A percentile compares a stretch with the other conserved stretches of the same genome.
phyloP scores from a whole-genome alignment of 2,329 filamentous ascomycete species.

The Stachybotrys chartarum region DNA sequence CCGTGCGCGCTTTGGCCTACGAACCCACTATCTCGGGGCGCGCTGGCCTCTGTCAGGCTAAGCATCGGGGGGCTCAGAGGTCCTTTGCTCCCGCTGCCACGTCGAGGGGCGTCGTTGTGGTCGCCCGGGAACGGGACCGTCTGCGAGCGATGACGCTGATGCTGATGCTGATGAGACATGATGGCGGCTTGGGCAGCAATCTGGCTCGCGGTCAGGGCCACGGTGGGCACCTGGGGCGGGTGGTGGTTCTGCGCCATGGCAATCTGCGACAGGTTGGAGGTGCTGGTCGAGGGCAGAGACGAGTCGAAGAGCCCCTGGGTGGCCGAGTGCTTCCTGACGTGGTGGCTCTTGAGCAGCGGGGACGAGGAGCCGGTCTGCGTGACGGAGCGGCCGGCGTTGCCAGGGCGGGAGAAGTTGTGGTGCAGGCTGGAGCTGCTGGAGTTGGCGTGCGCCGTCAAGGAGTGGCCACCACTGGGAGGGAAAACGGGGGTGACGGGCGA shows the following conservation, averaged over 20 bases:
- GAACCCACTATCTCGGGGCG: constrained; percentile 49
- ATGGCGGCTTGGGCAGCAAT: constrained; percentile 75
- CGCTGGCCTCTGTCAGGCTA: constrained; percentile 59
- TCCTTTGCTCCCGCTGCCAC: constrained; percentile 36
- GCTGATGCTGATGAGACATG: constrained; percentile 52
- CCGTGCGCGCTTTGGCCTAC: constrained; percentile 37
- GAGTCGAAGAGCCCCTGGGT: constrained; percentile 74
- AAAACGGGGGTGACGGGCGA: constrained; percentile 39
- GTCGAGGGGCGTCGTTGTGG: constrained; percentile 34
- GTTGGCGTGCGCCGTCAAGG: constrained; percentile 40
- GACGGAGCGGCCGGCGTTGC: constrained; percentile 13
- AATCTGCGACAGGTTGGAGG: constrained; percentile 46
- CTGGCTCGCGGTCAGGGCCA: constrained; percentile 57
- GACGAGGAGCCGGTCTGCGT: constrained; percentile 20
- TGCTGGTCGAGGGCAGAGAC: constrained; percentile 55
- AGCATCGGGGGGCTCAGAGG: constrained; percentile 56
- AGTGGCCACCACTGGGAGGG: constrained; percentile 14
- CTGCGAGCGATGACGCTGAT: constrained; percentile 63
- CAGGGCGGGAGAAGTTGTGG: constrained; percentile 54
- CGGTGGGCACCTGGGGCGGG: constrained; percentile 26
- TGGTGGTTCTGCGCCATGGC: constrained; percentile 32
- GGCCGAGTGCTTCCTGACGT: constrained; percentile 62
- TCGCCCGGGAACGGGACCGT: constrained; percentile 56
- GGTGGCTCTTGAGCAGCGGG: constrained; percentile 25
- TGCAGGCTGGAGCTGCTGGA: constrained; percentile 37